Evolutionary conservation across 2,329 filamentous ascomycete genomes (phyloP).

Genomic region (Pseudohalonectria lignicola): DNA sequence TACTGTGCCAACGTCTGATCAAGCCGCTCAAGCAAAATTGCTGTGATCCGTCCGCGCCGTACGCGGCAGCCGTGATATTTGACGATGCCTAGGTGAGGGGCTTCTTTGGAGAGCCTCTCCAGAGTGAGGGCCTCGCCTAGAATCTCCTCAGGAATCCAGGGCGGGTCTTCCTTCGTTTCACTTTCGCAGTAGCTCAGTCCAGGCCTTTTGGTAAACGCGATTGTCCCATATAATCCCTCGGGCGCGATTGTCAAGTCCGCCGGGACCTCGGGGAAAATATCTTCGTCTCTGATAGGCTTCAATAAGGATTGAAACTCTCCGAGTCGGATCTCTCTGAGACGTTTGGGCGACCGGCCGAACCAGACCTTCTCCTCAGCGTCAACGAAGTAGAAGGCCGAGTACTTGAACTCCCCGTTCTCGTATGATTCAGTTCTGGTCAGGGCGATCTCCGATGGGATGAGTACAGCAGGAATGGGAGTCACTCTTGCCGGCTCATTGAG

Average conservation of each 20-base stretch:
- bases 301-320: neutral
- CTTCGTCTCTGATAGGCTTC: neutral
- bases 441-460: no score
- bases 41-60: conserved; percentile 9
- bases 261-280: neutral
- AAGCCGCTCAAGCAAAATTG: conserved; percentile 12
- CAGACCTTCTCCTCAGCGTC: neutral
- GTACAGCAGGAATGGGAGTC: no score
- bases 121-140: neutral
- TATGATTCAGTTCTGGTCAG: no score
- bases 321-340: neutral
- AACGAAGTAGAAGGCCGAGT: neutral
- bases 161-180: neutral
- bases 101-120: neutral
- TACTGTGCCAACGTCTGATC: conserved; percentile 7
- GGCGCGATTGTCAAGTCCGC: neutral
- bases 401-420: no score
- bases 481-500: no score
- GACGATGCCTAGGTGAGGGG: conserved; percentile 1
- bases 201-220: neutral
- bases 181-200: neutral
- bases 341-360: neutral
- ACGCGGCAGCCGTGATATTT: neutral
- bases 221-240: neutral
- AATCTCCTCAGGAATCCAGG: neutral